Base-by-base conservation (phyloP, 2,329 filamentous ascomycete genomes). In the Tolypocladium tundrense region DNA sequence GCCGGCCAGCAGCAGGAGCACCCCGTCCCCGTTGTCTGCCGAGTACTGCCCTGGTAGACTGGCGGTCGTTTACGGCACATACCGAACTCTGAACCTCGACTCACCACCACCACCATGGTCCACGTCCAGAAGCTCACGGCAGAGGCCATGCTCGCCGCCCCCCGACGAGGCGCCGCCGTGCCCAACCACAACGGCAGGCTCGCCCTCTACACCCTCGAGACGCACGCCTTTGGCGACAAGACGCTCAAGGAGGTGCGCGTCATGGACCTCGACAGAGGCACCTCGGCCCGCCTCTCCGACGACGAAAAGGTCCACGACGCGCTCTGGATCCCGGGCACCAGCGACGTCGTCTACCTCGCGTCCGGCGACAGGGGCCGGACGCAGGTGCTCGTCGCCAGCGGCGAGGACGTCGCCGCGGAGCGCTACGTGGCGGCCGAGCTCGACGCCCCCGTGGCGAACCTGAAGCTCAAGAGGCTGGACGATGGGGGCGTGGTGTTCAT, bases 131-230 rank as follows among this genome's bases (percentile, higher is more conserved):
- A 68, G 40, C 63, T 73, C 58, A 73, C 70, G 19, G 66, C 71
- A 13, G 70, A 74, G 60, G 57, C 63, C 5, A 63, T 74, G 50
- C 62, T 72, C 50, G 66, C 60, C 40, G 63, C 64, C 4, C 69
- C 70, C 42, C 66, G 65, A 37, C 65, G 69, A 39, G 64, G 65
- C 27, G 60, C 67, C n/a, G 73, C 71, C 1, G 68, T 78, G 8
- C 72, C 74, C 10, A 75, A 72, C 57, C 65, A 71, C 27, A 71
- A 72, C 57, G 74, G 76, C 57, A 69, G 74, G 5, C 70, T 72
- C 14, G 69, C 74, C 9, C 64, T 79, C 45, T 73, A 73, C 63
- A 74, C 73, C 21, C 63, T 77, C 52, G 70, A 72, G 7, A 70
- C 69, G 33, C 70, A 77, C 59, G 64, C 66, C 37, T 68, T 75